Evolutionary conservation across 805 yeast species (phyloP).

Genomic region (Torulaspora quercuum): DNA sequence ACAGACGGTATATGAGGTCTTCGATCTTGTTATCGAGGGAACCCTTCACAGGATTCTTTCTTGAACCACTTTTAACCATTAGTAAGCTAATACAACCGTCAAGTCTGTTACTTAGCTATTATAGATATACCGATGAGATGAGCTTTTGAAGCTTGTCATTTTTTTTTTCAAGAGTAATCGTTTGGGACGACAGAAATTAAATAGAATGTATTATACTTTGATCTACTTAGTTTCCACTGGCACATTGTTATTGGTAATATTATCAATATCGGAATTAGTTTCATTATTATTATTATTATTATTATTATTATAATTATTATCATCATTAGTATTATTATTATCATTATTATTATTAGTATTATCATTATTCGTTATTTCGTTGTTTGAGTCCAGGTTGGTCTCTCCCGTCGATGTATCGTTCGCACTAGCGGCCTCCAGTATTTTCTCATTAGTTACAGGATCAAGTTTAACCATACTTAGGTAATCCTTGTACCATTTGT

Average conservation of each 20-base stretch:
- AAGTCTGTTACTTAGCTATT: not conserved
- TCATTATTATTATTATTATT: too few species aligned
- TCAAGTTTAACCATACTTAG: not conserved
- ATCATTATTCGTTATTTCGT: not conserved
- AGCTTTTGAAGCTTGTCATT: slow-evolving; percentile 4
- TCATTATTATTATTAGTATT: too few species aligned
- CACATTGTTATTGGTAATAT: too few species aligned
- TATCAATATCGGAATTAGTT: too few species aligned
- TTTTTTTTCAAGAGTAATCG: not conserved
- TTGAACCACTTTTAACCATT: slow-evolving; percentile 38
- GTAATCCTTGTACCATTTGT: slow-evolving; percentile 15
- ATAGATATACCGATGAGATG: slow-evolving; percentile 16
- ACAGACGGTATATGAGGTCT: slow-evolving; percentile 50
- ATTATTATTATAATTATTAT: too few species aligned
- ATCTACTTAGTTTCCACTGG: too few species aligned
- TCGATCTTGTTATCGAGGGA: slow-evolving; percentile 55
- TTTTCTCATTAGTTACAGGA: slow-evolving; percentile 2
- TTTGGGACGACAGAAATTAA: too few species aligned
- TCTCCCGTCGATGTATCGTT: slow-evolving; percentile 2
- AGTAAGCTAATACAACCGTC: not conserved
- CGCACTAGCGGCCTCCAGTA: not conserved
- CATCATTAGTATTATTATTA: too few species aligned
- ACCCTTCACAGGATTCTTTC: slow-evolving; percentile 26
- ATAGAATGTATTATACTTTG: too few species aligned
- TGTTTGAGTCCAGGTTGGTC: not conserved